Percentiles rank a stretch among this genome's conserved stretches.
These are phyloP conservation scores for Dimargaris cristalligena DNA, from an alignment of 192 early-diverging fungal species.

Conservation along the genomic window DNA sequence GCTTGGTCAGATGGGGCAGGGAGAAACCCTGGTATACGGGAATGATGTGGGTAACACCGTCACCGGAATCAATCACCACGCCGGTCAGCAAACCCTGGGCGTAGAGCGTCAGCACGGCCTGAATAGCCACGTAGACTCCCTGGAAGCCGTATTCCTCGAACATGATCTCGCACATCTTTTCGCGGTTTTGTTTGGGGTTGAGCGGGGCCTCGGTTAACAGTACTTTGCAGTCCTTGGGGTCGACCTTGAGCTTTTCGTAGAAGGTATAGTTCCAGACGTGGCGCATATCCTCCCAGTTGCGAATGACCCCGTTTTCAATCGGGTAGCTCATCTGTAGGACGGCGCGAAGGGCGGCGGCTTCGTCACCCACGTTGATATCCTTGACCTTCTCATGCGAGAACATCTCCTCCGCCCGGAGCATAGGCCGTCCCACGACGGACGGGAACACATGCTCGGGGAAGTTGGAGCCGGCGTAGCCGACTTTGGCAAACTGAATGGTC, in stretches of 20 bases:
- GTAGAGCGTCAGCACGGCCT: constrained; percentile 92
- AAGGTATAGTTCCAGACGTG: constrained; percentile 99
- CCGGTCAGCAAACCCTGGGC: constrained; percentile 96
- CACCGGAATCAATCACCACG: constrained; percentile 96
- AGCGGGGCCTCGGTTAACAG: constrained; percentile 92
- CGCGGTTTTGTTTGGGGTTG: constrained; percentile 84
- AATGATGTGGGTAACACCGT: constrained; percentile 98
- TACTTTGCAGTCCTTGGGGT: constrained; percentile 79
- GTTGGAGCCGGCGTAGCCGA: constrained; percentile 87
- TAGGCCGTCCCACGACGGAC: constrained; percentile 95
- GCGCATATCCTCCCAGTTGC: constrained; percentile 95
- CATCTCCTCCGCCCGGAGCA: constrained; percentile 86
- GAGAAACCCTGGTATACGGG: constrained; percentile 96
- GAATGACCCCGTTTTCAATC: constrained; percentile 96
- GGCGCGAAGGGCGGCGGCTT: constrained; percentile 72
- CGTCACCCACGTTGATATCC: constrained; percentile 97
- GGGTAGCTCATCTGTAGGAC: constrained; percentile 94
- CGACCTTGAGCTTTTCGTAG: constrained; percentile 74
- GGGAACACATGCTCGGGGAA: constrained; percentile 93
- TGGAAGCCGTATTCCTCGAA: constrained; percentile 94
- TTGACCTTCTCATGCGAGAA: constrained; percentile 38
- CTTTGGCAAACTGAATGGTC: constrained; percentile 78
- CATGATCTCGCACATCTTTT: constrained; percentile 88
- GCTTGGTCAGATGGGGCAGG: constrained; percentile 69
- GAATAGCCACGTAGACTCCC: constrained; percentile 86